Conservation (phyloP, 805 yeast species). For the Wickerhamia fluorescens region DNA sequence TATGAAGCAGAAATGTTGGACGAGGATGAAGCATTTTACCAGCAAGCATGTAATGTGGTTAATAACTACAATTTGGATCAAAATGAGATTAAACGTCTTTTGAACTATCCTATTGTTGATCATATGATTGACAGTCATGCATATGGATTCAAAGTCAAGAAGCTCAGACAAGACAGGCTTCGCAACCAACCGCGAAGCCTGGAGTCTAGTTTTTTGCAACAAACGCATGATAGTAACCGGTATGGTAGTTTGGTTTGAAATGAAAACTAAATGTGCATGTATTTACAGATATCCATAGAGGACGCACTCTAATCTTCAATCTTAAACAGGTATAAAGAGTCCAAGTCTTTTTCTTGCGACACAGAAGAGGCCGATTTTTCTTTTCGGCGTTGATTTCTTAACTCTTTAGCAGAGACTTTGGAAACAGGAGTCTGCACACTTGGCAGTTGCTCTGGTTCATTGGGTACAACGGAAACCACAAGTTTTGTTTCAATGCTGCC, state of each 20-base stretch:
- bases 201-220: conserved; percentile 6
- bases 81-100: conserved; percentile 23
- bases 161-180: conserved; percentile 22
- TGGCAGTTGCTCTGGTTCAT: conserved; percentile 3
- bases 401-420: conserved; percentile 1
- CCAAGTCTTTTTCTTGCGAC: conserved; percentile 27
- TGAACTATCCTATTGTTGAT: conserved; percentile 40
- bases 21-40: conserved; percentile 32
- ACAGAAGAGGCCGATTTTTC: conserved; percentile 2
- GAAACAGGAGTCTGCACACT: too few relatives aligned
- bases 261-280: too few relatives aligned
- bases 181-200: conserved; percentile 8
- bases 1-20: conserved; percentile 29
- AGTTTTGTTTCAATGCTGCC: conserved; percentile 22
- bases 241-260: conserved; percentile 30
- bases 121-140: conserved; percentile 32
- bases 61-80: conserved; percentile 30
- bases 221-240: conserved; percentile 10
- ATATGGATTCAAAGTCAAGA: conserved; percentile 36
- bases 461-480: conserved; percentile 13
- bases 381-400: conserved; percentile 2
- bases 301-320: conserved; percentile 24
- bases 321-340: conserved; percentile 33
- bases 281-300: conserved; percentile 5
- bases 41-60: conserved; percentile 21